These are phyloP conservation scores for Claviceps citrina DNA, from an alignment of 2,329 filamentous ascomycete species.

Conservation along the genomic window DNA sequence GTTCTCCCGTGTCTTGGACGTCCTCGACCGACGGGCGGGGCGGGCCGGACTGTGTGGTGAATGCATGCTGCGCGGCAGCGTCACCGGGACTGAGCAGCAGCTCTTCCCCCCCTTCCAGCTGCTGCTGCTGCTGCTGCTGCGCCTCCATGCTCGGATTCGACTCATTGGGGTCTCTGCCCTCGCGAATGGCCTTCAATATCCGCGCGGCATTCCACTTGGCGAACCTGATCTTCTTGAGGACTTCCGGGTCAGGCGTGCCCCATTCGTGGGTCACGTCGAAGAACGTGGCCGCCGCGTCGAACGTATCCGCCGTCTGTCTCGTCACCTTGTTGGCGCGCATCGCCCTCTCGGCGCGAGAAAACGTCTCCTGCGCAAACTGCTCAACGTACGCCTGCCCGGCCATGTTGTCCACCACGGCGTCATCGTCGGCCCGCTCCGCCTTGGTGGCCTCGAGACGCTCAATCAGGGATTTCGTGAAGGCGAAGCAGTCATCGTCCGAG, in stretches of 20 bases:
- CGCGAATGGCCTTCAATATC: constrained; percentile 80
- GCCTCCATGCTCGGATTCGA: constrained; percentile 52
- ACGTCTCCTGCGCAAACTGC: constrained; percentile 81
- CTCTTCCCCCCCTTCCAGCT: no score
- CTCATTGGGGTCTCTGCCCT: constrained; percentile 80
- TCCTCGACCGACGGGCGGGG: constrained; percentile 37
- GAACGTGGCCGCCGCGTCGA: constrained; percentile 83
- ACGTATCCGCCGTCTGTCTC: constrained; percentile 83
- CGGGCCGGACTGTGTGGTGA: constrained; percentile 16
- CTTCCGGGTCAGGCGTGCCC: constrained; percentile 59
- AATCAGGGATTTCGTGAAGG: constrained; percentile 73
- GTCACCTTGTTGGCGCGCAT: constrained; percentile 73
- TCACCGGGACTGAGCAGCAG: constrained; percentile 48
- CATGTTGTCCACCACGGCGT: constrained; percentile 70
- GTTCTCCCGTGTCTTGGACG: constrained; percentile 28
- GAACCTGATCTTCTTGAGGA: constrained; percentile 78
- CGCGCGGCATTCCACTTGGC: constrained; percentile 90
- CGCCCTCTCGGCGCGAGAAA: constrained; percentile 68
- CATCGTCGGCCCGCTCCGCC: constrained; percentile 55
- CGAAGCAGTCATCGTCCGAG: constrained; percentile 58
- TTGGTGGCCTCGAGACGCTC: constrained; percentile 61
- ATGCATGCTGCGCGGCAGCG: constrained; percentile 44
- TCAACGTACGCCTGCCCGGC: constrained; percentile 86
- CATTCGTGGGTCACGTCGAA: constrained; percentile 79
- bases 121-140: constrained; percentile 21